Evolutionary conservation across 495 filamentous ascomycete genomes (phyloP).

Genomic region (Talaromyces nanjingensis): DNA sequence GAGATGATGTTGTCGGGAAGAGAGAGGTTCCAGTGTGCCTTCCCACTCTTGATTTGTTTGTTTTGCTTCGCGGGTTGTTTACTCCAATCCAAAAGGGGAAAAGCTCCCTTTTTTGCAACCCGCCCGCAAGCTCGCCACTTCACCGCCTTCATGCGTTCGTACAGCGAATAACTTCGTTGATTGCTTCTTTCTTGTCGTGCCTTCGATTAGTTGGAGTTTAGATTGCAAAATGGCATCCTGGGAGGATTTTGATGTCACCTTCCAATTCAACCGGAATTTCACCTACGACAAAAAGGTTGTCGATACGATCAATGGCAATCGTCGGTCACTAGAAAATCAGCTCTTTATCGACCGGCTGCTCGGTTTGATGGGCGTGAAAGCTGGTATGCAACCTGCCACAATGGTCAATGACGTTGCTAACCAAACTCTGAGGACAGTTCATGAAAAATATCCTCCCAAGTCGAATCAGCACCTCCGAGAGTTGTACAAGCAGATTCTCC

Average conservation of each 20-base stretch:
- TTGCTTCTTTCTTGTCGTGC: neutral
- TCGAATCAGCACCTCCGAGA: slow-evolving; percentile 54
- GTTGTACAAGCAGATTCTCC: slow-evolving; percentile 58
- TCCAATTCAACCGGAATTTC: slow-evolving; percentile 54
- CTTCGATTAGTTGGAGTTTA: neutral
- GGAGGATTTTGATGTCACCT: slow-evolving; percentile 56
- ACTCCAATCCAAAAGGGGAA: slow-evolving; percentile 32
- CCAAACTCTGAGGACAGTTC: slow-evolving; percentile 25
- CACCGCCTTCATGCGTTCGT: slow-evolving; percentile 17
- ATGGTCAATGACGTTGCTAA: neutral
- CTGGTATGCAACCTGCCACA: slow-evolving; percentile 37
- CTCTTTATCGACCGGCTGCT: slow-evolving; percentile 72
- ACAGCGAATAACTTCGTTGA: neutral
- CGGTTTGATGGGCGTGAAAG: slow-evolving; percentile 59
- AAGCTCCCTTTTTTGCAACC: slow-evolving; percentile 29
- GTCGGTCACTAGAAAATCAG: slow-evolving; percentile 54
- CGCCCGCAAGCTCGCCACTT: neutral
- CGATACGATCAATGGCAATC: slow-evolving; percentile 53
- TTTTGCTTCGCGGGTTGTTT: slow-evolving; percentile 39
- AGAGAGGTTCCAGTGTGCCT: slow-evolving; percentile 17
- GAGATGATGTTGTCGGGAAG: slow-evolving; percentile 16
- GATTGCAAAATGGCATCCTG: slow-evolving; percentile 31
- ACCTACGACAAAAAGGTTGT: slow-evolving; percentile 52
- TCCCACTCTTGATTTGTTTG: slow-evolving; percentile 5
- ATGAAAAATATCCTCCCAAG: slow-evolving; percentile 62